A percentile compares a stretch with the other conserved stretches of the same genome.
Conservation (phyloP, 495 filamentous ascomycete genomes). For the Podospora pseudoanserina region DNA sequence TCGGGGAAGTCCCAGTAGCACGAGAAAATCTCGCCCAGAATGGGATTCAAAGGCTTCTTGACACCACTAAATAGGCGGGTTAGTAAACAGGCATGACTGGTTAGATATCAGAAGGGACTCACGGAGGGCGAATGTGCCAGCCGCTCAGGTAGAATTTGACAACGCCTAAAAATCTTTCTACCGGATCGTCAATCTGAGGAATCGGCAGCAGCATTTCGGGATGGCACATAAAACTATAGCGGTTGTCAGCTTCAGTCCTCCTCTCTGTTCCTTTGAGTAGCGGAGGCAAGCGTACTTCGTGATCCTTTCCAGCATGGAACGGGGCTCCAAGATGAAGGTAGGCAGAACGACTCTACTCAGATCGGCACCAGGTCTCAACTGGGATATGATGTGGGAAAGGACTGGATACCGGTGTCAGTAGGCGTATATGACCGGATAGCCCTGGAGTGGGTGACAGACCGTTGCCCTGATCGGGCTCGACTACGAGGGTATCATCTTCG, state of each 20-base stretch:
- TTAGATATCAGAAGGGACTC: constrained; percentile 34
- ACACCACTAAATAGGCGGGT: constrained; percentile 63
- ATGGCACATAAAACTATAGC: constrained; percentile 93
- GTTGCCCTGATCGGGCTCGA: constrained; percentile 74
- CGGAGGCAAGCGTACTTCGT: constrained; percentile 68
- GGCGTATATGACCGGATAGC: not conserved
- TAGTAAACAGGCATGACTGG: constrained; percentile 10
- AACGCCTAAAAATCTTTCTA: constrained; percentile 86
- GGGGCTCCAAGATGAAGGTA: constrained; percentile 96
- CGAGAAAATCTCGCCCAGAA: constrained; percentile 91
- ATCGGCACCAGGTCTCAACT: constrained; percentile 92
- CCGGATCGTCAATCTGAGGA: constrained; percentile 80
- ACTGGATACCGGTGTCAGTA: constrained; percentile 48
- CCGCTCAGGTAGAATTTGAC: constrained; percentile 97
- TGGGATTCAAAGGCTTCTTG: constrained; percentile 97
- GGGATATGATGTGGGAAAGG: constrained; percentile 92
- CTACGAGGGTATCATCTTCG: constrained; percentile 71
- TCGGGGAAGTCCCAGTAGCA: constrained; percentile 94
- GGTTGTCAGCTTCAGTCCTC: constrained; percentile 22
- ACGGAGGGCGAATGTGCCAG: constrained; percentile 99
- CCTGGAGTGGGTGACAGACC: constrained; percentile 41
- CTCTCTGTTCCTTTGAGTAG: not conserved
- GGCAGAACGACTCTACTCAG: constrained; percentile 90
- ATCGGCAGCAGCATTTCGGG: constrained; percentile 92
- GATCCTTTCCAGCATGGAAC: constrained; percentile 96